phyloP scores from a whole-genome alignment of 495 filamentous ascomycete species.

The Neurospora sp. region DNA sequence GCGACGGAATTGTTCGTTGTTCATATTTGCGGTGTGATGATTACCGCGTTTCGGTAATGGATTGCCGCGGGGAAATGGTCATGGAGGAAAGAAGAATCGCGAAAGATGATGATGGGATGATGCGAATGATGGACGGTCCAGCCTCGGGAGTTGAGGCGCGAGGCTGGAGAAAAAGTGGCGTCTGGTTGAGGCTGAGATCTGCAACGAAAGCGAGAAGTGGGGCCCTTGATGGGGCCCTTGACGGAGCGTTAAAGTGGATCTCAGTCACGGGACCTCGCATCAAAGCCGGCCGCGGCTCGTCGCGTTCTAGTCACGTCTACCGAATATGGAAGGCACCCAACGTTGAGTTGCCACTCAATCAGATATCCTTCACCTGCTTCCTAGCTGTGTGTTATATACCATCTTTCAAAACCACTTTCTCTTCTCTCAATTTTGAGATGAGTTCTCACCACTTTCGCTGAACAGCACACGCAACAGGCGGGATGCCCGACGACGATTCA shows the following conservation, averaged over 20 bases:
- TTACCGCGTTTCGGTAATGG: background rate
- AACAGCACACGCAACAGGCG: background rate
- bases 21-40: conserved; percentile 46
- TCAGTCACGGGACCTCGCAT: background rate
- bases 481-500: background rate
- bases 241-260: background rate
- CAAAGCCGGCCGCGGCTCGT: background rate
- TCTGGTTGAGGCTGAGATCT: background rate
- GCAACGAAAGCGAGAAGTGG: background rate
- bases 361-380: no score
- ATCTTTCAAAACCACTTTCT: background rate
- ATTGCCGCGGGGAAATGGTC: background rate
- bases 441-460: background rate
- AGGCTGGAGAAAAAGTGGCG: background rate
- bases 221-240: background rate
- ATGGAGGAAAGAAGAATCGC: background rate
- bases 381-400: background rate
- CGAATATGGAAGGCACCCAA: background rate
- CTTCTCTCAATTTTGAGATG: background rate
- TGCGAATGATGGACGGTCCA: background rate
- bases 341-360: background rate
- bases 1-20: conserved; percentile 91
- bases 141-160: background rate
- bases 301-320: background rate
- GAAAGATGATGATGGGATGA: background rate